phyloP scores from a whole-genome alignment of 176 grass and related monocot species.

The Saccharum officinarum region DNA sequence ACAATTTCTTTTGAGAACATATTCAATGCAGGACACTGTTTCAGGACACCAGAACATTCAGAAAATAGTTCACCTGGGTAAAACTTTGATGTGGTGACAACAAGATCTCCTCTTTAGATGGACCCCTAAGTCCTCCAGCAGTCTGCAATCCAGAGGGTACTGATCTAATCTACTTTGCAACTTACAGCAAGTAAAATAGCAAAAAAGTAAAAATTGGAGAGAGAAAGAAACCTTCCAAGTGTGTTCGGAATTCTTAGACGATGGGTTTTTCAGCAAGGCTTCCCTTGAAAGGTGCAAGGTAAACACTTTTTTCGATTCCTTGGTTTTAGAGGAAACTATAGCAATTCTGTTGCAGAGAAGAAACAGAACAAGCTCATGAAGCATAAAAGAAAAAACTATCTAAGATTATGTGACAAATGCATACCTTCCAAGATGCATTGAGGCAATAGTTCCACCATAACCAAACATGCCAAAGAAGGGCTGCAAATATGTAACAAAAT shows the following conservation, averaged over 20 bases:
- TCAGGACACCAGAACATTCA: neutral
- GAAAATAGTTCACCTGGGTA: constrained; percentile 34
- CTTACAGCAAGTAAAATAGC: neutral
- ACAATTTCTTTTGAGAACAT: neutral
- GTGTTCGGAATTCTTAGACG: constrained; percentile 1
- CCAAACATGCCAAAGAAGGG: constrained; percentile 67
- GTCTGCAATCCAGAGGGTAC: constrained; percentile 30
- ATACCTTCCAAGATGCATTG: constrained; percentile 66
- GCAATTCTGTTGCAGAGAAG: constrained; percentile 28
- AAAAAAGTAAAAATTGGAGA: neutral
- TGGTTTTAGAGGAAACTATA: constrained; percentile 52
- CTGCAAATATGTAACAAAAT: constrained; percentile 37
- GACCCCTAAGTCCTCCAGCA: constrained; percentile 52
- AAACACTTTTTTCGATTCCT: constrained; percentile 52
- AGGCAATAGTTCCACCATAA: constrained; percentile 53
- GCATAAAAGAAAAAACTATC: neutral
- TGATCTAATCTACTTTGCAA: constrained; percentile 10
- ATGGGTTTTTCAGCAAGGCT: constrained; percentile 32
- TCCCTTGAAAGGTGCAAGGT: constrained; percentile 56
- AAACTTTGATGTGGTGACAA: constrained; percentile 53
- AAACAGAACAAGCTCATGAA: constrained; percentile 5
- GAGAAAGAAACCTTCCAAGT: constrained; percentile 43
- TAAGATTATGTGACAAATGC: neutral
- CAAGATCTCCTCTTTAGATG: constrained; percentile 43
- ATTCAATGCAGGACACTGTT: neutral